Evolutionary conservation across 1,139 yeast genomes (phyloP).

Genomic region (Nakaseomyces glabratus): DNA sequence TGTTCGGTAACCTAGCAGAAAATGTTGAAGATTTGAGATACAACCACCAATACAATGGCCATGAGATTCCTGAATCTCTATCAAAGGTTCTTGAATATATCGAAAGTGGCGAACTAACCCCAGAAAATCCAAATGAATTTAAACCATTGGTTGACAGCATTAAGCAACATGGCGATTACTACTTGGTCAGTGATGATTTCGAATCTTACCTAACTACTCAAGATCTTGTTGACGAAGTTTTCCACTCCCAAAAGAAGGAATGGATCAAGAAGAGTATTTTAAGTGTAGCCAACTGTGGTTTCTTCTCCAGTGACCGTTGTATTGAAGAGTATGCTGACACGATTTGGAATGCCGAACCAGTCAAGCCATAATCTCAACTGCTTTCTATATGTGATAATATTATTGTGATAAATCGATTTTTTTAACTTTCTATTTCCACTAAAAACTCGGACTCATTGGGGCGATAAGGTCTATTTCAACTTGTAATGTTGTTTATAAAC

Average conservation of each 20-base stretch:
- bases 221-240: slow-evolving; percentile 62
- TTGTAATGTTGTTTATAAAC: too few species aligned
- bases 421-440: too few species aligned
- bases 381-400: slow-evolving; percentile 1
- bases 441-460: too few species aligned
- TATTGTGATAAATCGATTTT: slow-evolving; percentile 3
- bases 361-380: slow-evolving; percentile 22
- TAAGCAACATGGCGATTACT: slow-evolving; percentile 69
- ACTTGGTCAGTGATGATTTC: slow-evolving; percentile 82
- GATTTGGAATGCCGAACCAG: slow-evolving; percentile 86
- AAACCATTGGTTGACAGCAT: slow-evolving; percentile 61
- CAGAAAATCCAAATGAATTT: slow-evolving; percentile 51
- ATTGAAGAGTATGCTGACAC: slow-evolving; percentile 87
- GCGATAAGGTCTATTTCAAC: too few species aligned
- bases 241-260: slow-evolving; percentile 49
- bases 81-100: slow-evolving; percentile 57
- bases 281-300: slow-evolving; percentile 90
- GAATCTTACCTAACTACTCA: slow-evolving; percentile 81
- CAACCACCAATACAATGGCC: slow-evolving; percentile 53
- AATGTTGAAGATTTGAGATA: slow-evolving; percentile 80
- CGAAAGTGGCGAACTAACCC: slow-evolving; percentile 62
- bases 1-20: slow-evolving; percentile 86
- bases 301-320: slow-evolving; percentile 85
- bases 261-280: slow-evolving; percentile 73
- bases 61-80: slow-evolving; percentile 44